Base-by-base conservation (phyloP, 208 protist species). In the Leishmania braziliensis region DNA sequence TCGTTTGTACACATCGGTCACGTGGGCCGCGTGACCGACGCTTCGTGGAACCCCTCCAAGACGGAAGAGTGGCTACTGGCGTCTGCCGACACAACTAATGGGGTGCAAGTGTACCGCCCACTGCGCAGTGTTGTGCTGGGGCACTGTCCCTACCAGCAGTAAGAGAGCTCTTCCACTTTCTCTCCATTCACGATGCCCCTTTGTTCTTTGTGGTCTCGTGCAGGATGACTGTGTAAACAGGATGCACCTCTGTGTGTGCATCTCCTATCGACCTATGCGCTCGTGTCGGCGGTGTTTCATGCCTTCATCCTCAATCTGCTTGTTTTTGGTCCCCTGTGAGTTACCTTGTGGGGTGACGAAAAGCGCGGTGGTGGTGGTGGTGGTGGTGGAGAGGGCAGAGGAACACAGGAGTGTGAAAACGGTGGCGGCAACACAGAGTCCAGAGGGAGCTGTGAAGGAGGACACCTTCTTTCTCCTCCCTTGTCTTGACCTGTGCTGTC, bases 1-100 rank as follows among this genome's bases (percentile, higher is more conserved):
- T 73, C 78, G 0, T 99, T 99, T 90, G 92, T 99, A 76, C 99
- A 99, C 88, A 96, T 94, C 46, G 99, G 99, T 43, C 99, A 99
- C 92, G 98, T 98, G 2, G 88, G 85, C 39, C 96, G 97, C 75
- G 93, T 99, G 50, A 93, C 89, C 29, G 98, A 99, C 86, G 95
- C 98, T 70, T 77, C 81, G 53, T 99, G 98, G 98, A 89, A 90
- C 84, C 53, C 77, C 1, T 95, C 92, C 73, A 84, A 80, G 71
- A 90, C 94, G 69, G 95, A 99, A 77, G 85, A 92, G 29, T 99
- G 97, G 98, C 76, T 99, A 39, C 83, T 99, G 68, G 91, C 95
- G 39, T 98, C 91, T 6, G 93, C 98, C 33, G 95, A 98, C 79
- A 98, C 98, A 65, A 95, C 98, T 80, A 99, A 99, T 89, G 94